Evolutionary conservation across 1,284 basidiomycete genomes (phyloP).

Genomic region (Takashimella koratensis): DNA sequence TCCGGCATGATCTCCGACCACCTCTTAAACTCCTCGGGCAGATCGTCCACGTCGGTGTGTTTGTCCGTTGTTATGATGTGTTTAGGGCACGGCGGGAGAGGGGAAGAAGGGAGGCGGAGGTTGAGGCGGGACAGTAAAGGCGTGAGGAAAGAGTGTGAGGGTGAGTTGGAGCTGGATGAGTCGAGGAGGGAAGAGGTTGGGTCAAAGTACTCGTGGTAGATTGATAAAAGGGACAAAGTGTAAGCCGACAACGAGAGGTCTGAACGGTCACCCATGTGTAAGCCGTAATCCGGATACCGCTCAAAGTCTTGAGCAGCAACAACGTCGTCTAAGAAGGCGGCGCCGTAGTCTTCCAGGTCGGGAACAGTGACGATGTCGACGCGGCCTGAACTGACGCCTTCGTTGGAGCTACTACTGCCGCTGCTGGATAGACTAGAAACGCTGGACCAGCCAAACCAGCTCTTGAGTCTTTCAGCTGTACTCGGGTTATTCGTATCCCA

Average conservation of each 20-base stretch:
- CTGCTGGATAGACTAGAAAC: no score
- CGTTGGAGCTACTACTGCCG: no score
- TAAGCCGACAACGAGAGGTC: not conserved
- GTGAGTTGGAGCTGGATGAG: no score
- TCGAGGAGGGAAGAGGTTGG: no score
- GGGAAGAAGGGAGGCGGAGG: conserved; percentile 24
- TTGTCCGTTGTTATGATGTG: conserved; percentile 39
- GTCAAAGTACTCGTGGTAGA: not conserved
- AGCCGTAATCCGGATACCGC: not conserved
- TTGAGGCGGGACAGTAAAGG: conserved; percentile 23
- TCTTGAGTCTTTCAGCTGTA: no score
- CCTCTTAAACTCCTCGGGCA: conserved; percentile 29
- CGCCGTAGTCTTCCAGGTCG: not conserved
- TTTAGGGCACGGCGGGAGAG: conserved; percentile 24
- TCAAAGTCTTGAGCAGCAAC: not conserved
- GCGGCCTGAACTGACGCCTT: no score
- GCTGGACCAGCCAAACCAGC: no score
- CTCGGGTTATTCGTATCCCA: no score
- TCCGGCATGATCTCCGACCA: conserved; percentile 38
- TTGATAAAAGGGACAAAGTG: not conserved
- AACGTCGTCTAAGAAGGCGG: not conserved
- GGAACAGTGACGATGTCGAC: no score
- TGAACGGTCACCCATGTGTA: not conserved
- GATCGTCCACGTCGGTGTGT: conserved; percentile 12
- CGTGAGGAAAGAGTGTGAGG: conserved; percentile 20